A percentile compares a stretch with the other conserved stretches of the same genome.
Evolutionary conservation across 169 alveolate species (phyloP).

Genomic region (Babesia bovis): DNA sequence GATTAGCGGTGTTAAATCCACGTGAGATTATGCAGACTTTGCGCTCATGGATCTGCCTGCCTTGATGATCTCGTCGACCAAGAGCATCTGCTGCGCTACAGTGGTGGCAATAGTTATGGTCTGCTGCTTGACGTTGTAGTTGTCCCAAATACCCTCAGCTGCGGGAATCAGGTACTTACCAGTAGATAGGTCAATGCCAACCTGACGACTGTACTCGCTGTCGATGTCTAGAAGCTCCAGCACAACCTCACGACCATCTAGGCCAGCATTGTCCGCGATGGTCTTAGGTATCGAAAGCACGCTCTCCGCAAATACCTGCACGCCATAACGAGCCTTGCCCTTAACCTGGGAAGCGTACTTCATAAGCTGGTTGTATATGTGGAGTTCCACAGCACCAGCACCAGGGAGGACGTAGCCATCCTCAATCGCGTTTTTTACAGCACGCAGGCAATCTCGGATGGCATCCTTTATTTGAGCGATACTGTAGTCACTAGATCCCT

Average conservation of each 20-base stretch:
- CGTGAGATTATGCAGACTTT: constrained; percentile 6
- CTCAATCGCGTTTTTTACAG: constrained; percentile 93
- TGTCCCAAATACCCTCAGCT: constrained; percentile 92
- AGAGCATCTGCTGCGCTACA: constrained; percentile 95
- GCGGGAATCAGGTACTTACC: constrained; percentile 92
- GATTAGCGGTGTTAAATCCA: too few relatives aligned
- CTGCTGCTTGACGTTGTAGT: constrained; percentile 94
- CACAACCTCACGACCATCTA: constrained; percentile 90
- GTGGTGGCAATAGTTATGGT: constrained; percentile 95
- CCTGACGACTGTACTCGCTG: constrained; percentile 83
- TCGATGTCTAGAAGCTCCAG: constrained; percentile 86
- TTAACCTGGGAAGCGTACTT: constrained; percentile 62
- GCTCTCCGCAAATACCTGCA: constrained; percentile 95
- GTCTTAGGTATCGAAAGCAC: constrained; percentile 91
- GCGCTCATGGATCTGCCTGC: constrained; percentile 94
- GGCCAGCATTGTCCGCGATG: constrained; percentile 96
- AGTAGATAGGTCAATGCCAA: constrained; percentile 93
- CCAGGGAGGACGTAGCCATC: constrained; percentile 96
- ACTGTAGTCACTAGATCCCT: constrained; percentile 97
- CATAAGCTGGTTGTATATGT: constrained; percentile 87
- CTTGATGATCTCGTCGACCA: constrained; percentile 96
- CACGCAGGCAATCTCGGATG: constrained; percentile 96
- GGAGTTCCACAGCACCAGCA: constrained; percentile 97
- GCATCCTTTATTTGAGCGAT: constrained; percentile 95
- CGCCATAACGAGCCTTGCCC: constrained; percentile 95